Evolutionary conservation across 2,329 filamentous ascomycete genomes (phyloP).

Genomic region (Coleophoma crateriformis): DNA sequence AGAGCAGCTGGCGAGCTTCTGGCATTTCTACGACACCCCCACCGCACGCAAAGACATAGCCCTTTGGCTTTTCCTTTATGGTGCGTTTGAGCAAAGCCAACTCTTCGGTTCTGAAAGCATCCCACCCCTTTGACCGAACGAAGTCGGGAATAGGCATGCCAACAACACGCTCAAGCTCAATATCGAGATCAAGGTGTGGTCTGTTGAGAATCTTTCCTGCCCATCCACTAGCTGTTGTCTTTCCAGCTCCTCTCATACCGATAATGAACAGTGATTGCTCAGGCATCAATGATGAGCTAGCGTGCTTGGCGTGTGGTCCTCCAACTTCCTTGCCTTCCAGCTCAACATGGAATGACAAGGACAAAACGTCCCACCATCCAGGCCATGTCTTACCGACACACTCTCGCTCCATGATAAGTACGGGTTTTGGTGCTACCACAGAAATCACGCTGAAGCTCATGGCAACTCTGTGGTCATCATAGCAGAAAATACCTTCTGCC

Average conservation of each 20-base stretch:
- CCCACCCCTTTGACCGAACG: conserved; percentile 75
- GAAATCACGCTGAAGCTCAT: conserved; percentile 97
- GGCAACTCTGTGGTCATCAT: conserved; percentile 94
- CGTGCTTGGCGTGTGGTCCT: conserved; percentile 29
- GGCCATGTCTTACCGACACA: conserved; percentile 98
- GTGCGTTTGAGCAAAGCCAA: conserved; percentile 66
- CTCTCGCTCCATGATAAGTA: conserved; percentile 80
- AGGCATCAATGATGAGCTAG: conserved; percentile 29
- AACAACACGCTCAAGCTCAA: conserved; percentile 71
- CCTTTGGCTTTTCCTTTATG: conserved; percentile 67
- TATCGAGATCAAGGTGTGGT: conserved; percentile 81
- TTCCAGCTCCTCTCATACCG: conserved; percentile 94
- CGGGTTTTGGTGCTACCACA: conserved; percentile 62
- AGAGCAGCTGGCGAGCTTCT: conserved; percentile 71
- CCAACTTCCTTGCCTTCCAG: conserved; percentile 63
- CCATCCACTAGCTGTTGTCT: conserved; percentile 90
- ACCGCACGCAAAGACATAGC: conserved; percentile 86
- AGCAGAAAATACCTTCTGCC: conserved; percentile 73
- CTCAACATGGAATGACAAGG: conserved; percentile 68
- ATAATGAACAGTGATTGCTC: conserved; percentile 83
- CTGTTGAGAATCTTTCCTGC: conserved; percentile 70
- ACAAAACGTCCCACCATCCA: conserved; percentile 93
- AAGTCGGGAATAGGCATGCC: conserved; percentile 81
- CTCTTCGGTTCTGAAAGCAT: conserved; percentile 78
- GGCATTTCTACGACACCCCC: conserved; percentile 87